A percentile compares a stretch with the other conserved stretches of the same genome.
Evolutionary conservation across 331 rosid genomes (phyloP).

Genomic region (Phaseolus coccineus): DNA sequence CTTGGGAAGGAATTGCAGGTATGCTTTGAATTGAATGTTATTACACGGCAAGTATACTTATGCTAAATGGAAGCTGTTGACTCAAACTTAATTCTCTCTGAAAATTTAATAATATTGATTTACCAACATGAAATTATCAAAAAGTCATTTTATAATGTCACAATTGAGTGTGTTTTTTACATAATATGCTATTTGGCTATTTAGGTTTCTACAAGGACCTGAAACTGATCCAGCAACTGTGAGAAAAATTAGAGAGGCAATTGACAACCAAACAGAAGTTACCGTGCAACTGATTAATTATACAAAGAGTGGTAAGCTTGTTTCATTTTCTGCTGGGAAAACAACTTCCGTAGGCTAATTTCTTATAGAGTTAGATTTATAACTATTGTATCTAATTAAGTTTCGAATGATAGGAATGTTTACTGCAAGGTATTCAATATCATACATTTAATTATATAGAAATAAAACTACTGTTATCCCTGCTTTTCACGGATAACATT

Average conservation of each 20-base stretch:
- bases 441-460: not conserved
- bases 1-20: conserved; percentile 99
- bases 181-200: conserved; percentile 41
- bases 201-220: conserved; percentile 95
- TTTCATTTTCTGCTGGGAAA: conserved; percentile 6
- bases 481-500: conserved; percentile 8
- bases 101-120: not conserved
- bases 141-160: not conserved
- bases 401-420: conserved; percentile 28
- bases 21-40: conserved; percentile 22
- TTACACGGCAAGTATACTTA: conserved; percentile 11
- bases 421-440: conserved; percentile 7
- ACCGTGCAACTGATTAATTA: conserved; percentile 96
- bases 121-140: not conserved
- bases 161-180: conserved; percentile 27
- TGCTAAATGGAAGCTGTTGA: conserved; percentile 25
- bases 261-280: conserved; percentile 89
- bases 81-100: not conserved
- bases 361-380: not conserved
- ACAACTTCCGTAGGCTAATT: conserved; percentile 1
- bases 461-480: not conserved
- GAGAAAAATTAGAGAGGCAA: conserved; percentile 86
- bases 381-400: conserved; percentile 8
- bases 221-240: conserved; percentile 96
- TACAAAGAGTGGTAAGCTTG: conserved; percentile 75